phyloP scores from a whole-genome alignment of 164 flowering plant species.

The Sextonia rubra region DNA sequence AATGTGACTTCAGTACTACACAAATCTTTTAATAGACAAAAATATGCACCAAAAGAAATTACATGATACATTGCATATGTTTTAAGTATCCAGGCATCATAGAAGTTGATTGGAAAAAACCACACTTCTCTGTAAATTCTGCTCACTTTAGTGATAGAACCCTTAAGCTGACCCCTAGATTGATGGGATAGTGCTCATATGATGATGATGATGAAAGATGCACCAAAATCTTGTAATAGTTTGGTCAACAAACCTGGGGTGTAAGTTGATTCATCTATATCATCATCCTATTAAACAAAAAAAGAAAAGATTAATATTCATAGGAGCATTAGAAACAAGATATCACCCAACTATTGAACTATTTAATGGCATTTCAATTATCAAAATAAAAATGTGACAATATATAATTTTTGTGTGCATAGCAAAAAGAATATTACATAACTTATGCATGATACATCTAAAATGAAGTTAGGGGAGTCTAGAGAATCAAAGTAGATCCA shows the following conservation, averaged over 20 bases:
- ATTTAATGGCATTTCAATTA: not conserved
- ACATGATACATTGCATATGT: too few species aligned
- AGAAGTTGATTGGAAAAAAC: too few species aligned
- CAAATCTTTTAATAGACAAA: not conserved
- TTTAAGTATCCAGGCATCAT: too few species aligned
- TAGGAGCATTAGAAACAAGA: constrained; percentile 6
- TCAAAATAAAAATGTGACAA: not conserved
- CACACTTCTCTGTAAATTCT: too few species aligned
- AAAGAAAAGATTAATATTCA: constrained; percentile 7
- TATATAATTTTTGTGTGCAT: not conserved
- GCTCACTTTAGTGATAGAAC: too few species aligned
- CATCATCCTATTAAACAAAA: constrained; percentile 67
- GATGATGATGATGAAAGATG: not conserved
- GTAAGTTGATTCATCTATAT: constrained; percentile 46
- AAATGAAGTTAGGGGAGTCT: not conserved
- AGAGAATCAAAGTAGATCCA: not conserved
- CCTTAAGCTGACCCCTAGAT: too few species aligned
- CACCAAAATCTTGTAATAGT: not conserved
- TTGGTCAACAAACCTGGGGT: constrained; percentile 46
- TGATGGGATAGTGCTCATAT: not conserved
- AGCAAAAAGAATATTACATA: not conserved
- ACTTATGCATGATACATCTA: too few species aligned
- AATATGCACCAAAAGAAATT: too few species aligned
- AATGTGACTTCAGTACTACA: not conserved
- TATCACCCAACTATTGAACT: not conserved